Conservation (phyloP, 768 basidiomycete genomes). For the Pleurotus citrinopileatus region DNA sequence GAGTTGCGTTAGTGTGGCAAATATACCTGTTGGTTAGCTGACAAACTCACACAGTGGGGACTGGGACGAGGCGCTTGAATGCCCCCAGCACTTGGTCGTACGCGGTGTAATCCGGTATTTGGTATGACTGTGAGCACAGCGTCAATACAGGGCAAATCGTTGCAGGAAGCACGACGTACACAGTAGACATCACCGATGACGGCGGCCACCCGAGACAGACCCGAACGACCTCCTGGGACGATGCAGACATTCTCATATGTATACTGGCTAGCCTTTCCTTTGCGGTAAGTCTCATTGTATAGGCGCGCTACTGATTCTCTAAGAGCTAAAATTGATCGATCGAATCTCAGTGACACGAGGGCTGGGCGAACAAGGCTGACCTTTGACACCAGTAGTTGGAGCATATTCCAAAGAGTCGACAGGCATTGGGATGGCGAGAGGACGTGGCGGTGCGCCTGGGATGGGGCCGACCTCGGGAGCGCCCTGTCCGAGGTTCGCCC, state of each 20-base stretch:
- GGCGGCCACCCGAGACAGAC: constrained; percentile 86
- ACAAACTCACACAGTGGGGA: constrained; percentile 76
- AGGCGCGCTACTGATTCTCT: constrained; percentile 87
- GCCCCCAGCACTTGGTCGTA: constrained; percentile 83
- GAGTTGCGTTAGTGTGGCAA: not conserved
- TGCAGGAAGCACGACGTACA: constrained; percentile 33
- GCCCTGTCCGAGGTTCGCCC: constrained; percentile 91
- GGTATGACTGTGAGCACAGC: constrained; percentile 59
- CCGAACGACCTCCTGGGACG: constrained; percentile 90
- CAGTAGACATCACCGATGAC: constrained; percentile 90
- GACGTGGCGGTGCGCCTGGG: constrained; percentile 69
- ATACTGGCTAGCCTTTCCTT: constrained; percentile 80
- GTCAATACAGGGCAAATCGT: constrained; percentile 2
- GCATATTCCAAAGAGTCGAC: constrained; percentile 84
- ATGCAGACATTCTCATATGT: constrained; percentile 93
- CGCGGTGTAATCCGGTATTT: constrained; percentile 90
- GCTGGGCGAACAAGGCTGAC: constrained; percentile 27
- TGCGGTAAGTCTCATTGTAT: constrained; percentile 86
- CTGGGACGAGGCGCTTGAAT: constrained; percentile 87
- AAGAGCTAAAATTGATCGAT: constrained; percentile 45
- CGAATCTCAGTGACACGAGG: not conserved
- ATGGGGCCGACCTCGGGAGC: constrained; percentile 88
- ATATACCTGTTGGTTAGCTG: constrained; percentile 21
- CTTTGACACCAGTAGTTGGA: constrained; percentile 89
- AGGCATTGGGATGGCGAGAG: constrained; percentile 61